Evolutionary conservation across 2,329 filamentous ascomycete genomes (phyloP), one percentile per base, ranked within the genome.

Genomic region (Xylaria sp.): DNA sequence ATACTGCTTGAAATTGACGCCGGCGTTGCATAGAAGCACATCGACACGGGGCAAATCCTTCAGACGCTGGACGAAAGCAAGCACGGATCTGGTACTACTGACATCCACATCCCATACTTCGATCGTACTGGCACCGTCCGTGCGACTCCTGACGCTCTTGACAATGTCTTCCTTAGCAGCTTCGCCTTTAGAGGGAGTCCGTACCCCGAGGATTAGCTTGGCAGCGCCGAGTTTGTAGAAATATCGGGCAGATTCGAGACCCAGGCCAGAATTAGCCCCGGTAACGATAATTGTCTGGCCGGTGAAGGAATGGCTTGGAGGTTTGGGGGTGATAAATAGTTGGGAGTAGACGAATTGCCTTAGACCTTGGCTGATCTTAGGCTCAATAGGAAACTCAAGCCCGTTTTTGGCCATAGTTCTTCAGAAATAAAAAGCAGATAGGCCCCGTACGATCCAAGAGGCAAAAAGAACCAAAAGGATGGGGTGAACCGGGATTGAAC

Each of bases 21-120:
- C 78, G 1, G 83, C 83, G 59, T 84, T 85, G 57, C 79, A 76
- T 8, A 85, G 65, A 0, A 85, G 68, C 2, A 79, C 75, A 65
- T 85, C 83, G 20, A 85, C 72, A 10, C 84, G 46, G 6, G 46
- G 15, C 20, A 50, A n/a, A 30, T 30, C 46, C 25, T 10, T 30
- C 46, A 50, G 4, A 8, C 46, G 46, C 25, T 50, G 46, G 46
- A 8, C 15, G 46, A 50, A 50, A 50, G 46, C 25, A 8, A 50
- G 46, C 9, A 50, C 25, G 13, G 46, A 50, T 10, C n/a, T 25
- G 1, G 46, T 50, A 25, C 25, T 50, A 50, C 46, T 30, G 6
- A 10, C 46, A 9, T 50, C 46, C 2, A 50, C 7, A n/a, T 28
- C 12, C 46, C 46, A 50, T 30, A 50, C 15, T 9, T 50, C 46